phyloP scores from a whole-genome alignment of 2,329 filamentous ascomycete genomes.

The Pestalotiopsis sp. region DNA sequence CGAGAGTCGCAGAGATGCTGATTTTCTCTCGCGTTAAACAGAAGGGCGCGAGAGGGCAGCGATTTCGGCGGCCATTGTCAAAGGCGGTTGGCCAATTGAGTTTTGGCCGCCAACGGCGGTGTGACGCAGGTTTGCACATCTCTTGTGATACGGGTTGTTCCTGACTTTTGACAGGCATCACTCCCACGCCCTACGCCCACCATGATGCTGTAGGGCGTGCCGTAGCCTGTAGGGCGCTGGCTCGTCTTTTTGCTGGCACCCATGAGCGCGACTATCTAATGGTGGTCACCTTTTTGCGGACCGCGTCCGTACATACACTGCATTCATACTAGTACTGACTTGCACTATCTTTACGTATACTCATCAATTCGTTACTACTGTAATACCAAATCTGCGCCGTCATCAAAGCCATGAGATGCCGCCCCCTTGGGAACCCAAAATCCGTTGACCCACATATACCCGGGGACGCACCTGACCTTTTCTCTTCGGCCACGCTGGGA shows the following conservation, averaged over 20 bases:
- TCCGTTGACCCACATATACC: conserved; percentile 6
- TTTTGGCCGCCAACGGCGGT: not conserved
- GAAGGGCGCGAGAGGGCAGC: not conserved
- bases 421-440: not conserved
- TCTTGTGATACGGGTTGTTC: not conserved
- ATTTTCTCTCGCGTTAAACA: not conserved
- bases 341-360: no score
- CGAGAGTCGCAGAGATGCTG: not conserved
- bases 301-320: no score
- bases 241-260: not conserved
- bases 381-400: not conserved
- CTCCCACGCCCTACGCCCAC: not conserved
- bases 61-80: not conserved
- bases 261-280: not conserved
- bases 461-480: conserved; percentile 2
- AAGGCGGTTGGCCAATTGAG: not conserved
- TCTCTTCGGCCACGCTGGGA: not conserved
- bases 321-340: no score
- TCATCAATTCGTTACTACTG: no score
- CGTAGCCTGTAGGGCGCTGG: not conserved
- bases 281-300: not conserved
- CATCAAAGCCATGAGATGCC: not conserved
- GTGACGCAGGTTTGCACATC: not conserved
- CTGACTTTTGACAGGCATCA: not conserved
- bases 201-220: not conserved